Evolutionary conservation across 257 asterid genomes (phyloP).

Genomic region (Nicotiana tomentosiformis): DNA sequence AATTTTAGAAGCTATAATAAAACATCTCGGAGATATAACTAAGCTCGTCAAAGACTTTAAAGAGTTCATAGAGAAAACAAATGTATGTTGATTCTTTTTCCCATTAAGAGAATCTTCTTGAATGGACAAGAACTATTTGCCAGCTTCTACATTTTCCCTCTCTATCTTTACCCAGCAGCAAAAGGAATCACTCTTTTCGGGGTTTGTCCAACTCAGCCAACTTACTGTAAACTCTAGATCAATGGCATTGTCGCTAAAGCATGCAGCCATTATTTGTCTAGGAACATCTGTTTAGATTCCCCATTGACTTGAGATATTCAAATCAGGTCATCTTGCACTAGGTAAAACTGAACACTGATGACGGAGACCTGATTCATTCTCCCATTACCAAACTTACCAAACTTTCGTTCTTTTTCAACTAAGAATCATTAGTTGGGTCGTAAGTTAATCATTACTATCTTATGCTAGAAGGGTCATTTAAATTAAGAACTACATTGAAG

Average conservation of each 20-base stretch:
- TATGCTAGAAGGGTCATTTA: neutral
- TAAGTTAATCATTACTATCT: neutral
- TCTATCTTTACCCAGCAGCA: neutral
- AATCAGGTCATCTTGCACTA: neutral
- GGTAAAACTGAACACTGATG: neutral
- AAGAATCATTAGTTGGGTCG: neutral
- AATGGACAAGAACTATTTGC: neutral
- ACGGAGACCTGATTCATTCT: neutral
- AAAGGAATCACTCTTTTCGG: neutral
- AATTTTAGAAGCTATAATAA: neutral
- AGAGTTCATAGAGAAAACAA: neutral
- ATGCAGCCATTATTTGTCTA: neutral
- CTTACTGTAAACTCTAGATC: neutral
- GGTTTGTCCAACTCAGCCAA: neutral
- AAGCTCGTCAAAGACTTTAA: neutral
- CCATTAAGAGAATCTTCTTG: neutral
- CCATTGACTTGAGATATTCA: neutral
- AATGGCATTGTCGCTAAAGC: neutral
- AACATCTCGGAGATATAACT: neutral
- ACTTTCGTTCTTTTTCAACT: neutral
- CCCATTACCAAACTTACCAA: neutral
- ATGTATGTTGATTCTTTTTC: neutral
- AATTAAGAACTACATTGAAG: neutral
- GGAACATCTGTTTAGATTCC: neutral
- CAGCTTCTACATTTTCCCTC: neutral